Evolutionary conservation across 2,329 filamentous ascomycete species (phyloP).

Genomic region (Kalmusia sp.): DNA sequence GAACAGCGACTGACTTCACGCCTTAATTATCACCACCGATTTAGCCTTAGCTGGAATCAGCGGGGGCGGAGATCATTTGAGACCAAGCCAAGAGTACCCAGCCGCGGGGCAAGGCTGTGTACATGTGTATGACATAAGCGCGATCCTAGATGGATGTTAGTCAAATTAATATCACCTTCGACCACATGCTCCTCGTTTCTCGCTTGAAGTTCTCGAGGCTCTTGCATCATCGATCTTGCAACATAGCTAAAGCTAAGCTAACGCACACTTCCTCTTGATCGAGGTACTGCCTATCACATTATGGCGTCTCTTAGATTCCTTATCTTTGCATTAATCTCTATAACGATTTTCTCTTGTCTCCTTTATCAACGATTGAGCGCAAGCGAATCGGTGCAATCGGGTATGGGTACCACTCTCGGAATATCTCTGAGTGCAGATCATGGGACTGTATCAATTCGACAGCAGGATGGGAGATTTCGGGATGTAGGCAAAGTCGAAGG

Average conservation of each 20-base stretch:
- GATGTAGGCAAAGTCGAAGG: constrained; percentile 9
- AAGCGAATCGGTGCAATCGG: neutral
- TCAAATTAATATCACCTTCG: no score
- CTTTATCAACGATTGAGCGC: neutral
- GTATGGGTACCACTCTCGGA: neutral
- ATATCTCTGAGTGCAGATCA: constrained; percentile 12
- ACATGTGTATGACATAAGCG: no score
- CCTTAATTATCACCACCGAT: no score
- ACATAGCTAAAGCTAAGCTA: neutral
- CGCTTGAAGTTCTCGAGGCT: neutral
- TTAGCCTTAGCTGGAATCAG: no score
- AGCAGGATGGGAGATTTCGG: constrained; percentile 13
- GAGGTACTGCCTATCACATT: neutral
- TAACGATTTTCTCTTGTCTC: neutral
- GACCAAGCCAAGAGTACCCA: no score
- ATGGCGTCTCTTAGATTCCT: neutral
- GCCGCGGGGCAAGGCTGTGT: no score
- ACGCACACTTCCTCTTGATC: no score
- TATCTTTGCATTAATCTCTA: neutral
- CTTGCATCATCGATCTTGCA: neutral
- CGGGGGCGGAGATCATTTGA: no score
- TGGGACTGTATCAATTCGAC: constrained; percentile 10
- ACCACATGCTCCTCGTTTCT: no score
- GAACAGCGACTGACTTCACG: no score
- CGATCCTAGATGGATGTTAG: no score